These are phyloP conservation scores for Russula abietina DNA, from an alignment of 768 basidiomycete species.

Conservation along the genomic window DNA sequence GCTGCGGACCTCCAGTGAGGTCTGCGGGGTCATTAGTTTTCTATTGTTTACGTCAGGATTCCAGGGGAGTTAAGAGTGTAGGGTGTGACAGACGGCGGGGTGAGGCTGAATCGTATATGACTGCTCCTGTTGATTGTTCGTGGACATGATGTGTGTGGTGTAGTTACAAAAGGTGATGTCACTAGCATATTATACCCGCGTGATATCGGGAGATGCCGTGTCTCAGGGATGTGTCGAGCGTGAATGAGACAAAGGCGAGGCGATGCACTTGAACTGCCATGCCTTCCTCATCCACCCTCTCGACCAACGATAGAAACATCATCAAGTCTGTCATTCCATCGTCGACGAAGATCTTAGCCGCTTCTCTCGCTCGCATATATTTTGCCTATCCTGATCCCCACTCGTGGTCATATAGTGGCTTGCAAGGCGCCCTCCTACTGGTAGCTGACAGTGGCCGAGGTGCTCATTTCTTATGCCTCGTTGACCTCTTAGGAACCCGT, in stretches of 20 bases:
- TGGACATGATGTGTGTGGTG: neutral
- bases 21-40: constrained; percentile 54
- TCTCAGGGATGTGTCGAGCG: neutral
- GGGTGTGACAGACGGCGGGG: constrained; percentile 21
- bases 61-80: neutral
- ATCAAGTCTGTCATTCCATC: constrained; percentile 58
- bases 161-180: neutral
- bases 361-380: constrained; percentile 85
- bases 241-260: neutral
- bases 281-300: constrained; percentile 68
- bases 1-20: constrained; percentile 32
- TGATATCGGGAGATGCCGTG: constrained; percentile 6
- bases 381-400: constrained; percentile 73
- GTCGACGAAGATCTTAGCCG: constrained; percentile 64
- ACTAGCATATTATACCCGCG: neutral
- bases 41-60: constrained; percentile 30
- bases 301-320: constrained; percentile 68
- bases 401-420: constrained; percentile 82
- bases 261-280: constrained; percentile 36
- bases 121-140: constrained; percentile 25
- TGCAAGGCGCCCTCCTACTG: constrained; percentile 81
- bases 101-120: constrained; percentile 37
- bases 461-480: constrained; percentile 62
- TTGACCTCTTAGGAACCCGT: constrained; percentile 78
- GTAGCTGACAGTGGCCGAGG: constrained; percentile 53